Percentiles rank a stretch among this genome's conserved stretches.
phyloP scores from a whole-genome alignment of 140 eudicot genomes.

The Cichorium intybus region DNA sequence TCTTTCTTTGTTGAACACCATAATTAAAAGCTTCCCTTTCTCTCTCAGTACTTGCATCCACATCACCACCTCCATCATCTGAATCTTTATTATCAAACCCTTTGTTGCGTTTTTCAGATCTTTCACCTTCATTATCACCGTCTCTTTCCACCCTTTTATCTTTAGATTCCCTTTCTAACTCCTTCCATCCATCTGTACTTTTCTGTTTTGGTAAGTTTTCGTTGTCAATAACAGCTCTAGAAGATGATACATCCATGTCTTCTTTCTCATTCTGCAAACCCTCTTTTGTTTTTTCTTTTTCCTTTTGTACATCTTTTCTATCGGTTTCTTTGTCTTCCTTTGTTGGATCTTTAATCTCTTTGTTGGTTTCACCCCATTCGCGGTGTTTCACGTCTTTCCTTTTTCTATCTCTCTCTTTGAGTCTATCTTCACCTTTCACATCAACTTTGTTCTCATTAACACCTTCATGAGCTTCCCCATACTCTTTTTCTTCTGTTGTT shows the following conservation, averaged over 20 bases:
- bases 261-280: slow-evolving; percentile 55
- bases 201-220: slow-evolving; percentile 56
- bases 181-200: slow-evolving; percentile 57
- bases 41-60: slow-evolving; percentile 60
- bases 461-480: slow-evolving; percentile 55
- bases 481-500: slow-evolving; percentile 41
- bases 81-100: slow-evolving; percentile 70
- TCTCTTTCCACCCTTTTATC: slow-evolving; percentile 74
- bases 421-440: slow-evolving; percentile 60
- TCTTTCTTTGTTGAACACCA: slow-evolving; percentile 89
- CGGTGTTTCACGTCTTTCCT: slow-evolving; percentile 81
- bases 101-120: slow-evolving; percentile 63
- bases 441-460: slow-evolving; percentile 76
- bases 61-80: slow-evolving; percentile 72
- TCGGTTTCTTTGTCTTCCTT: slow-evolving; percentile 74
- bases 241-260: slow-evolving; percentile 39
- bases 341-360: slow-evolving; percentile 59
- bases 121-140: slow-evolving; percentile 64
- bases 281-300: slow-evolving; percentile 72
- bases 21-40: slow-evolving; percentile 73
- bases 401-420: slow-evolving; percentile 80
- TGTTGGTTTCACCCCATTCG: slow-evolving; percentile 76
- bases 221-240: slow-evolving; percentile 39
- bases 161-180: slow-evolving; percentile 56
- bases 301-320: slow-evolving; percentile 57